Evolutionary conservation across 805 yeast species (phyloP).

Genomic region (Yarrowia deformans): DNA sequence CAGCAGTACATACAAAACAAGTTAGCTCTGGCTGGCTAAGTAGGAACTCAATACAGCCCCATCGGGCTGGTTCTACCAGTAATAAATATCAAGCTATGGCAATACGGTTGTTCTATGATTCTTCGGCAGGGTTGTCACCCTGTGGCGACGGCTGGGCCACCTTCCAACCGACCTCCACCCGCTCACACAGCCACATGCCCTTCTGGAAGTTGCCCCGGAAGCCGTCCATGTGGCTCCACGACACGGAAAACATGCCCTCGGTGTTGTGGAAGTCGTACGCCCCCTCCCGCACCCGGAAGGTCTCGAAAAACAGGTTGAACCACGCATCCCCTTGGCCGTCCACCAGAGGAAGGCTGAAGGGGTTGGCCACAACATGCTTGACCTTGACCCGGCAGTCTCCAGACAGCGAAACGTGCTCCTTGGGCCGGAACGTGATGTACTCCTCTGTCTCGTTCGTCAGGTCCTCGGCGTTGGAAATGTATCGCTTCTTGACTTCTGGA

Average conservation of each 20-base stretch:
- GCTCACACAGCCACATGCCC: conserved; percentile 63
- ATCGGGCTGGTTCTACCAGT: background rate
- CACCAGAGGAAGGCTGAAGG: conserved; percentile 40
- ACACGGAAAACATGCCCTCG: conserved; percentile 43
- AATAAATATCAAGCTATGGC: conserved; percentile 23
- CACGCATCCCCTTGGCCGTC: conserved; percentile 51
- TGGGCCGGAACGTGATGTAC: conserved; percentile 17
- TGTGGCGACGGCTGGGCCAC: conserved; percentile 24
- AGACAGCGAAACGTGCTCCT: background rate
- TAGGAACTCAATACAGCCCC: no score
- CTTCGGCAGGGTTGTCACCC: background rate
- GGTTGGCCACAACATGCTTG: conserved; percentile 28
- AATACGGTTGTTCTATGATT: conserved; percentile 7
- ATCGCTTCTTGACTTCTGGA: conserved; percentile 31
- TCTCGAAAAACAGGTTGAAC: conserved; percentile 58
- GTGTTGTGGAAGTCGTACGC: conserved; percentile 19
- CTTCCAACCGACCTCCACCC: conserved; percentile 55
- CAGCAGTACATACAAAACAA: no score
- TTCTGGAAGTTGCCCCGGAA: conserved; percentile 63
- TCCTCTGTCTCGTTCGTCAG: conserved; percentile 8
- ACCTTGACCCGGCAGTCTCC: conserved; percentile 35
- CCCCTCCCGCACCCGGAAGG: conserved; percentile 44
- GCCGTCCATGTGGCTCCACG: conserved; percentile 71
- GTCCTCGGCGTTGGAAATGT: conserved; percentile 18
- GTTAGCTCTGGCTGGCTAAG: background rate